Conservation (phyloP, 805 yeast genomes). For the Lipomyces japonicus region DNA sequence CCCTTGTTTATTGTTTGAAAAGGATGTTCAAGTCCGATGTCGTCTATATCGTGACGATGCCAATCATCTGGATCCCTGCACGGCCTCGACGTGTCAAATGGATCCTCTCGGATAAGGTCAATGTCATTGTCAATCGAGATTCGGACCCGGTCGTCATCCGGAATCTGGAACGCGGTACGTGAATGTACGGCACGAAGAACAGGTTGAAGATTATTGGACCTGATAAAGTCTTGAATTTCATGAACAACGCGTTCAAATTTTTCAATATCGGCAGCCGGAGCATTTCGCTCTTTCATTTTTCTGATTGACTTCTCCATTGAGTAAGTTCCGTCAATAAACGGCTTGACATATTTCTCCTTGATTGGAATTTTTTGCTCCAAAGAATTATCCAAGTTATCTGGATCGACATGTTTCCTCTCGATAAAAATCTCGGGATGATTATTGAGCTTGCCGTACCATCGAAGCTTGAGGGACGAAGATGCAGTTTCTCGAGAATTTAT, state of each 20-base stretch:
- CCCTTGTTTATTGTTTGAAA: slow-evolving; percentile 75
- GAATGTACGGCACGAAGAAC: slow-evolving; percentile 80
- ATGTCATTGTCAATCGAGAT: slow-evolving; percentile 88
- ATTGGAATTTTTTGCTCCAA: slow-evolving; percentile 59
- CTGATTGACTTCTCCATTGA: slow-evolving; percentile 51
- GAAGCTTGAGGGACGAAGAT: slow-evolving; percentile 71
- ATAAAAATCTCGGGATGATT: slow-evolving; percentile 74
- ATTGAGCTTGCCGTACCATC: slow-evolving; percentile 83
- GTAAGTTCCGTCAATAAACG: slow-evolving; percentile 56
- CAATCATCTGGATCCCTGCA: slow-evolving; percentile 83
- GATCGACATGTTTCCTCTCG: slow-evolving; percentile 68
- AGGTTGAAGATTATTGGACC: slow-evolving; percentile 70
- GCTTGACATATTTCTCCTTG: slow-evolving; percentile 78
- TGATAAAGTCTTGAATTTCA: slow-evolving; percentile 59
- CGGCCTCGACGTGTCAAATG: slow-evolving; percentile 80
- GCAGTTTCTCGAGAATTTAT: slow-evolving; percentile 48
- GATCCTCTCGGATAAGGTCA: slow-evolving; percentile 81
- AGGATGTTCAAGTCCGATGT: slow-evolving; percentile 62
- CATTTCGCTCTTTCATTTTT: slow-evolving; percentile 62
- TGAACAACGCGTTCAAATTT: slow-evolving; percentile 54
- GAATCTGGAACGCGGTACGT: slow-evolving; percentile 95
- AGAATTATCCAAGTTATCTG: slow-evolving; percentile 30
- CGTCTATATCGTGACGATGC: slow-evolving; percentile 90
- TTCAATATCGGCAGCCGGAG: slow-evolving; percentile 46
- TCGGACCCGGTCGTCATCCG: slow-evolving; percentile 92